Percentiles rank a stretch among this genome's conserved stretches.
Evolutionary conservation across 78 protist genomes (phyloP).

Genomic region (Speleostelium caveatum): DNA sequence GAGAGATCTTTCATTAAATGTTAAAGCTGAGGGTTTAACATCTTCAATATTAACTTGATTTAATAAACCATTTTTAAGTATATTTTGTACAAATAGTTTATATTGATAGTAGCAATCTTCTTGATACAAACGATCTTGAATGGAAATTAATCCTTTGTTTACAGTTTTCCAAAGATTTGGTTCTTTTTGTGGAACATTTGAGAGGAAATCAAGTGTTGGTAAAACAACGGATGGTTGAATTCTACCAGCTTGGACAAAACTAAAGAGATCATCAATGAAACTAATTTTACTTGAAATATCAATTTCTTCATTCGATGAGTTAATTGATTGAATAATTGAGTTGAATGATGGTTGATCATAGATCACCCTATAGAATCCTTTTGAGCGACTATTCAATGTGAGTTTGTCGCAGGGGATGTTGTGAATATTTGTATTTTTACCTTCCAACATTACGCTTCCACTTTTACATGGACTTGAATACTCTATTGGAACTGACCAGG

Average conservation of each 20-base stretch:
- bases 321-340: background rate
- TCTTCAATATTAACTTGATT: background rate
- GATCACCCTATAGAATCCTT: constrained; percentile 17
- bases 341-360: background rate
- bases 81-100: background rate
- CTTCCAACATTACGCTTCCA: background rate
- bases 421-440: background rate
- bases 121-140: background rate
- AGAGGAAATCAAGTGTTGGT: background rate
- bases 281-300: background rate
- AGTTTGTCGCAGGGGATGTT: background rate
- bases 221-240: background rate
- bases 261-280: constrained; percentile 29
- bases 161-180: constrained; percentile 3
- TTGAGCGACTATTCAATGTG: background rate
- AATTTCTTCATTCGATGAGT: background rate
- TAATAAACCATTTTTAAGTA: constrained; percentile 5
- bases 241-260: constrained; percentile 16
- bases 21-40: background rate
- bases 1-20: background rate
- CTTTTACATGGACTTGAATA: background rate
- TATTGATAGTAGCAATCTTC: constrained; percentile 24
- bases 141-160: background rate
- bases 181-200: background rate
- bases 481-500: constrained; percentile 35